Evolutionary conservation across 164 flowering plant genomes (phyloP), one percentile per base, ranked within the genome.

Genomic region (Cinnamomum micranthum): DNA sequence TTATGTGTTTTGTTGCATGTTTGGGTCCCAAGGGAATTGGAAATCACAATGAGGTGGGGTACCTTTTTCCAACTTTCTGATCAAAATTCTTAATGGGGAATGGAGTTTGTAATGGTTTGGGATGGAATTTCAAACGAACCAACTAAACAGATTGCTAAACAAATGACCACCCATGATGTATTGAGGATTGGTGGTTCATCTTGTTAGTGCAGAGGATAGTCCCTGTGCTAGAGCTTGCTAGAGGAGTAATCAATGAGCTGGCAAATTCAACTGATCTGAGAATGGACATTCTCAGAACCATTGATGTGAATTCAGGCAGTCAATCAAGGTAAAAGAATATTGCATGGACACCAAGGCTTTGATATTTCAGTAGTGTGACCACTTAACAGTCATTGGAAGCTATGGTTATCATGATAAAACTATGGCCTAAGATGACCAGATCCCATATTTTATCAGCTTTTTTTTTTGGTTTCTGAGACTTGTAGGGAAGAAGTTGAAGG

Each of bases 171-270:
- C 19, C 14, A 62, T 52, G 66, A 10, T 20, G n/a, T 23, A 63
- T 4, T 63, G 23, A 63, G 66, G n/a, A 23, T 23, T 23, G 23
- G 69, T 33, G 17, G 69, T 19, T 28, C 50, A 25, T 66, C 28
- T 74, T 50, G 11, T 67, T 60, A 19, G 15, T 67, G 66, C 88
- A 94, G 98, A 88, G 90, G 75, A 78, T 91, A 0, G 88, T 92
- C 72, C 89, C 87, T 87, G 97, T 90, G 69, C 88, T 94, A 86
- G 97, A 94, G 86, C 88, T 92, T 17, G 96, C 97, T 2, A 95
- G 97, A 41, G 87, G 89, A 24, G 91, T 87, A 17, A 91, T 92
- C 94, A 96, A 92, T 6, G 97, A 94, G 78, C 82, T 94, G 10
- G 86, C 91, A 0, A 90, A 83, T 69, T 83, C 96, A 0, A 75